These are phyloP conservation scores for Carallia pectinifolia DNA, from an alignment of 345 rosid genomes.

Conservation along the genomic window DNA sequence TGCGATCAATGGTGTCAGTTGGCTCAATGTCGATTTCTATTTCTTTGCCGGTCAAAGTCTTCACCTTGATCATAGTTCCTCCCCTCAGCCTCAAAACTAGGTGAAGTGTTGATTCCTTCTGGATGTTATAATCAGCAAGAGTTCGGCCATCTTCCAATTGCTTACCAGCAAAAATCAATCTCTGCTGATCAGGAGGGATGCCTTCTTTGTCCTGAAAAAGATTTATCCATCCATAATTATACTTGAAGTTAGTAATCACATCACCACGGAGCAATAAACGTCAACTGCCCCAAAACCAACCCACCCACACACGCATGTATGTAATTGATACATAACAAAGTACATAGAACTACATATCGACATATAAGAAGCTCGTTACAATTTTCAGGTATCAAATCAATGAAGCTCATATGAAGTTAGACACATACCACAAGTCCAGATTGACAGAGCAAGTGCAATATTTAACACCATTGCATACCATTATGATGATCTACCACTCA, in stretches of 20 bases:
- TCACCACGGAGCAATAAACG: neutral
- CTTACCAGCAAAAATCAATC: slow-evolving; percentile 92
- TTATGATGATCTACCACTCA: too few species aligned
- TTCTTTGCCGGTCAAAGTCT: slow-evolving; percentile 93
- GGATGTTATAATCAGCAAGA: slow-evolving; percentile 88
- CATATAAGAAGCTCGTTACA: too few species aligned
- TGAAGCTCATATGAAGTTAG: too few species aligned
- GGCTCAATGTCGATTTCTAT: slow-evolving; percentile 98
- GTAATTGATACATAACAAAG: too few species aligned
- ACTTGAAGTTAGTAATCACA: neutral
- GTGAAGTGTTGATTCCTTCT: slow-evolving; percentile 96
- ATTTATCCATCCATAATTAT: neutral
- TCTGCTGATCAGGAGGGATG: slow-evolving; percentile 89
- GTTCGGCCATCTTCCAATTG: slow-evolving; percentile 96
- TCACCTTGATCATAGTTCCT: slow-evolving; percentile 97
- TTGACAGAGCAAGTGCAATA: too few species aligned
- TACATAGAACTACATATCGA: too few species aligned
- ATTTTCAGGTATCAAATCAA: too few species aligned
- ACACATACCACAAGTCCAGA: too few species aligned
- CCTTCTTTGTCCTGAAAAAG: slow-evolving; percentile 83
- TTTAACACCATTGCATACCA: too few species aligned
- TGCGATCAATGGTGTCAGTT: slow-evolving; percentile 87
- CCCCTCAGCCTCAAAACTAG: slow-evolving; percentile 92
- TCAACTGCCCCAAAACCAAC: too few species aligned
- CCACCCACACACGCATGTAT: too few species aligned